These are phyloP conservation scores for Castanea crenata DNA, from an alignment of 306 rosid genomes.

Conservation along the genomic window DNA sequence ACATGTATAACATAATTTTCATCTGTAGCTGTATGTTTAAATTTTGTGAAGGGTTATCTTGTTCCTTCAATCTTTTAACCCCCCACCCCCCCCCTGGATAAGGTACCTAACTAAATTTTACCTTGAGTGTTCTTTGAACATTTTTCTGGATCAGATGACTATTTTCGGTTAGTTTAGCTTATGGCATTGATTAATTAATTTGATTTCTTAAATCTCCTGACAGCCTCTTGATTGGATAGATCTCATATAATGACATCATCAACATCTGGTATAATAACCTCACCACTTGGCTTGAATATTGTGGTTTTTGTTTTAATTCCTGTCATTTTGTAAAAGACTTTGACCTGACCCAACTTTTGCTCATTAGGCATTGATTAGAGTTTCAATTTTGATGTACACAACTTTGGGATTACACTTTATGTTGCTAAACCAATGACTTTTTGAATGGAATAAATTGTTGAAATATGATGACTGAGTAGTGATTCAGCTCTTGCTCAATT, in stretches of 20 bases:
- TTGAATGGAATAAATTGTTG: neutral
- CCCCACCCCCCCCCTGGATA: neutral
- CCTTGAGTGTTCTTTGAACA: neutral
- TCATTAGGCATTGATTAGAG: neutral
- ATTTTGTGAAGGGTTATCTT: neutral
- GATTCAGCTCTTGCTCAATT: too few species aligned
- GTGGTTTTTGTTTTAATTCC: neutral
- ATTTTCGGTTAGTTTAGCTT: neutral
- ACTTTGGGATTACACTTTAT: neutral
- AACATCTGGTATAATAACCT: neutral
- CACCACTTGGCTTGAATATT: neutral
- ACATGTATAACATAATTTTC: neutral
- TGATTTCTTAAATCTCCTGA: neutral
- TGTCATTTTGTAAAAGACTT: neutral
- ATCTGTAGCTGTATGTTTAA: neutral
- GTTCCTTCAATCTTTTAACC: neutral
- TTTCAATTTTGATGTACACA: neutral
- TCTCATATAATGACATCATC: neutral
- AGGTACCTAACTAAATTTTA: neutral
- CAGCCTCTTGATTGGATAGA: neutral
- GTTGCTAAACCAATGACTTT: neutral
- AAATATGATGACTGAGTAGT: neutral
- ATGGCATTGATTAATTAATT: neutral
- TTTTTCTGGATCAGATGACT: neutral
- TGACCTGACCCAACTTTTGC: neutral